These are phyloP conservation scores for Penicillium sp. DNA, from an alignment of 2,329 filamentous ascomycete species.

Conservation along the genomic window DNA sequence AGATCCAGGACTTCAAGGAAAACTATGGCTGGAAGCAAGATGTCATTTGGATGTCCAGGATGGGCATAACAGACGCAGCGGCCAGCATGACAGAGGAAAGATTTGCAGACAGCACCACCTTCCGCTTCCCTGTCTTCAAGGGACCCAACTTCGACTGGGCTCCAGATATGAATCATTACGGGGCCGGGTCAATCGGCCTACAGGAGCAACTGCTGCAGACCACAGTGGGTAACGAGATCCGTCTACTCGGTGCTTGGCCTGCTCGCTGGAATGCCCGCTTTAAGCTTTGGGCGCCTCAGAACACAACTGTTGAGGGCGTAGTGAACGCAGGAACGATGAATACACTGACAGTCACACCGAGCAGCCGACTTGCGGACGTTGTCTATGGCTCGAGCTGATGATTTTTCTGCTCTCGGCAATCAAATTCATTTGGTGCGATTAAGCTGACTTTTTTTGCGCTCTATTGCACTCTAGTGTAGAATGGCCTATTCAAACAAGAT, in stretches of 20 bases:
- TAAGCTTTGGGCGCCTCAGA: background rate
- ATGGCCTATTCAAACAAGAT: too few relatives aligned
- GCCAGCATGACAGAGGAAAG: background rate
- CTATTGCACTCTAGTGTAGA: too few relatives aligned
- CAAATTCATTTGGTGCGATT: too few relatives aligned
- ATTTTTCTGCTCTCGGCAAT: too few relatives aligned
- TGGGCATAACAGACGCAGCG: background rate
- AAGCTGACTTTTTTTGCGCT: too few relatives aligned
- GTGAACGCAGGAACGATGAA: background rate
- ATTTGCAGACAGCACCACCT: background rate
- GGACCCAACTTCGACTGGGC: background rate
- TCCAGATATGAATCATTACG: background rate
- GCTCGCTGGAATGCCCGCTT: background rate
- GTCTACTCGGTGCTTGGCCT: background rate
- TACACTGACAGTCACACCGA: background rate
- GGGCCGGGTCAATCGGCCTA: background rate
- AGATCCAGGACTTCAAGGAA: background rate
- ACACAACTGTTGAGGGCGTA: background rate
- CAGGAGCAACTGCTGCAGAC: background rate
- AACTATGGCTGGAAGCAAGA: background rate
- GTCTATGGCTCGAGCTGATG: background rate
- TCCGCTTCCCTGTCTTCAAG: background rate
- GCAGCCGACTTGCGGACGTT: background rate
- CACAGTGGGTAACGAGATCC: background rate
- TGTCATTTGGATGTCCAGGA: background rate